phyloP scores from a whole-genome alignment of 78 protist genomes.

The Dictyostelium brefeldianum region DNA sequence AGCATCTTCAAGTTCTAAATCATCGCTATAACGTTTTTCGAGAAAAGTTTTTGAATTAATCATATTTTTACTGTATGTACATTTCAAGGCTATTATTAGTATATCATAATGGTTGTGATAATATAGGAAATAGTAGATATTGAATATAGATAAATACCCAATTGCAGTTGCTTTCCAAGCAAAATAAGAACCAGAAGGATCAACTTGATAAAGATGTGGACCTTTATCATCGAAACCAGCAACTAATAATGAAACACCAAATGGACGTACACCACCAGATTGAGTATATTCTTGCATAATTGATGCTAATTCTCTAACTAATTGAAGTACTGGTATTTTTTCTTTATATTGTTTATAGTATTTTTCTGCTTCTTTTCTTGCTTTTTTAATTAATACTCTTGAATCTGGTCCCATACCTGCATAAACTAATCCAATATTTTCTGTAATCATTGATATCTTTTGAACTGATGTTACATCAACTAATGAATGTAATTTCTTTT shows the following conservation, averaged over 20 bases:
- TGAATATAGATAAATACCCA: slow-evolving; percentile 89
- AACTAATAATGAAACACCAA: slow-evolving; percentile 98
- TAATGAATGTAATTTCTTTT: slow-evolving; percentile 96
- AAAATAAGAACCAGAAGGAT: slow-evolving; percentile 97
- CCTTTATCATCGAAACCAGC: slow-evolving; percentile 94
- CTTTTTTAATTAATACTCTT: slow-evolving; percentile 93
- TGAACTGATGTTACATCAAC: slow-evolving; percentile 92
- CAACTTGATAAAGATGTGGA: slow-evolving; percentile 98
- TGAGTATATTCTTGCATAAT: slow-evolving; percentile 99
- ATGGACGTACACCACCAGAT: slow-evolving; percentile 99
- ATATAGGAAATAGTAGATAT: no score
- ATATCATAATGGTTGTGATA: not conserved
- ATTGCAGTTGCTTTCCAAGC: slow-evolving; percentile 99
- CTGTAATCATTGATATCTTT: slow-evolving; percentile 89
- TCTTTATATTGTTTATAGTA: slow-evolving; percentile 92
- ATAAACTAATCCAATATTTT: slow-evolving; percentile 94
- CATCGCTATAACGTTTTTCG: slow-evolving; percentile 97
- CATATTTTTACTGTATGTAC: slow-evolving; percentile 86
- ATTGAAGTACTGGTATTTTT: slow-evolving; percentile 89
- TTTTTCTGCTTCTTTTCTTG: slow-evolving; percentile 95
- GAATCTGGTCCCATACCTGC: slow-evolving; percentile 99
- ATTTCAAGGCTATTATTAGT: no score
- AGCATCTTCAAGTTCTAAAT: slow-evolving; percentile 99
- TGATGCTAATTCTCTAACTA: slow-evolving; percentile 97
- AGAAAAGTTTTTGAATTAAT: slow-evolving; percentile 96